phyloP scores from a whole-genome alignment of 352 stramenopile genomes.

The Phytophthora niederhauseri region DNA sequence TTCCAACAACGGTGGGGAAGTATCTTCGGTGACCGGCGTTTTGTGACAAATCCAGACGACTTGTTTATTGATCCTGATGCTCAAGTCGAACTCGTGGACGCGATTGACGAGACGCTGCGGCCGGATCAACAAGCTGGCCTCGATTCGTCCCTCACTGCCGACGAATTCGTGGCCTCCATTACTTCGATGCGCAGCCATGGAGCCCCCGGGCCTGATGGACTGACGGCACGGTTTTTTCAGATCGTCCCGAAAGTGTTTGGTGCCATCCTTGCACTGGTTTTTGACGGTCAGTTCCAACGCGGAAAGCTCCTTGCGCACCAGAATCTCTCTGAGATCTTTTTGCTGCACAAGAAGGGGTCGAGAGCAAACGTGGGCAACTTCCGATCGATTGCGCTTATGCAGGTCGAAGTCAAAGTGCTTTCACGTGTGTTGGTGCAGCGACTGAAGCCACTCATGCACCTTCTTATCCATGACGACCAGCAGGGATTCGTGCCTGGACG shows the following conservation, averaged over 20 bases:
- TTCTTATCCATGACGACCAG: not conserved
- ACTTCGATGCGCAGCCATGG: not conserved
- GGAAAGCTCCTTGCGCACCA: not conserved
- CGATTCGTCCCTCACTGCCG: not conserved
- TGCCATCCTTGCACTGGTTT: not conserved
- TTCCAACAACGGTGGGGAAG: not conserved
- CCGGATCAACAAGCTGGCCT: not conserved
- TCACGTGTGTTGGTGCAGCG: not conserved
- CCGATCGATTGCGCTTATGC: not conserved
- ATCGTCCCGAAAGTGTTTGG: not conserved
- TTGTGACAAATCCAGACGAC: not conserved
- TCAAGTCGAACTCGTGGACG: not conserved
- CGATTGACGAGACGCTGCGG: not conserved
- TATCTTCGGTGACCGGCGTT: not conserved
- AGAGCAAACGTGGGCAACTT: slow-evolving; percentile 2
- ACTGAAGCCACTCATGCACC: not conserved
- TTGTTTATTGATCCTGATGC: not conserved
- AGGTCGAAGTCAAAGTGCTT: slow-evolving; percentile 4
- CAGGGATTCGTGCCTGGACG: not conserved
- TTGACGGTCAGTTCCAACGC: not conserved
- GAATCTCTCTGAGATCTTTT: not conserved
- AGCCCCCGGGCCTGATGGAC: not conserved
- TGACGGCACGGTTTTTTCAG: not conserved
- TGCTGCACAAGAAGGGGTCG: not conserved
- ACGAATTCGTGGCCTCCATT: not conserved